Evolutionary conservation across 495 filamentous ascomycete genomes (phyloP).

Genomic region (Neurospora terricola): DNA sequence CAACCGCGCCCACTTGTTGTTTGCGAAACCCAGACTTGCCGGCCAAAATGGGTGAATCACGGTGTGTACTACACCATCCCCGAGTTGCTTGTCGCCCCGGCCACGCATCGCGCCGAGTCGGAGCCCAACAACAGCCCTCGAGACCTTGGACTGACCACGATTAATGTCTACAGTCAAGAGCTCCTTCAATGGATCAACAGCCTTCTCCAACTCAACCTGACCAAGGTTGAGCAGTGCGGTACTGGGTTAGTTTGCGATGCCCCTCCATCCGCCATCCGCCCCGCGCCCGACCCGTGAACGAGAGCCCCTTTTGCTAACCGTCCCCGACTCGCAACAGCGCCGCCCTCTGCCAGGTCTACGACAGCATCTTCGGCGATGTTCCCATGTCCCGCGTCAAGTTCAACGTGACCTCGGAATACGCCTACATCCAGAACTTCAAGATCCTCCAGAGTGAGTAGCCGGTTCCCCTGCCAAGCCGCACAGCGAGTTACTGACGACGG

Average conservation of each 20-base stretch:
- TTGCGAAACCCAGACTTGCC: conserved; percentile 4
- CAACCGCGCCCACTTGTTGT: conserved; percentile 1
- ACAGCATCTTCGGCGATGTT: conserved; percentile 93
- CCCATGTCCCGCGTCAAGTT: conserved; percentile 97
- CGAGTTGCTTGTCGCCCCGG: neutral
- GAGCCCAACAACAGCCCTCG: neutral
- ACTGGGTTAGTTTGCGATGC: conserved; percentile 66
- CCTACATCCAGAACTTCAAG: conserved; percentile 97
- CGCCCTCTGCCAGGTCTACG: conserved; percentile 91
- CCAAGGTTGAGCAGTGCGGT: conserved; percentile 97
- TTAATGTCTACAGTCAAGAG: conserved; percentile 61
- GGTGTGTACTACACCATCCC: conserved; percentile 12
- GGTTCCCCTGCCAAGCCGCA: neutral
- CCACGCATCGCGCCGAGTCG: neutral
- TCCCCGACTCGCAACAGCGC: conserved; percentile 47
- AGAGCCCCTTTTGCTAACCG: neutral
- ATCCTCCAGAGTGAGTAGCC: conserved; percentile 73
- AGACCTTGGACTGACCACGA: conserved; percentile 9
- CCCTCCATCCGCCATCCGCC: conserved; percentile 22
- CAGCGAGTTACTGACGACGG: neutral
- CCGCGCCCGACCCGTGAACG: conserved; percentile 19
- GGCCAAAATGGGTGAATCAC: conserved; percentile 32
- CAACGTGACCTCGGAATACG: conserved; percentile 94
- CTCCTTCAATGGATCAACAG: conserved; percentile 94
- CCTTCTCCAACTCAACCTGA: conserved; percentile 93